Conservation (phyloP, 2,329 filamentous ascomycete species). For the Fusarium sp. region DNA sequence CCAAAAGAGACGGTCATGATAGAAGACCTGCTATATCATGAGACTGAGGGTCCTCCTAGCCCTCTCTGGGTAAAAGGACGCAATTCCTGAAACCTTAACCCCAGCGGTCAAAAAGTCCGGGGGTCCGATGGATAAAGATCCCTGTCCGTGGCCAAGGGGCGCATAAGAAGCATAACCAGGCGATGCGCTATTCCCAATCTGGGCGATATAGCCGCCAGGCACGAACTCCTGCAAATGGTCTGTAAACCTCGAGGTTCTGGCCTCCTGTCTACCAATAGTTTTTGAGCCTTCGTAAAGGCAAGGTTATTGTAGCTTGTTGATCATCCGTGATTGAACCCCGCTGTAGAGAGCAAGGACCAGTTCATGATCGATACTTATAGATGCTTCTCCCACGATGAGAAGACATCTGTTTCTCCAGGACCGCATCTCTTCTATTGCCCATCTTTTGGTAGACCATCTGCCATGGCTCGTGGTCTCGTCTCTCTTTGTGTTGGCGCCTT, state of each 20-base stretch:
- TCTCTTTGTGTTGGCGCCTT: slow-evolving; percentile 30
- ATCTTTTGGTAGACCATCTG: not conserved
- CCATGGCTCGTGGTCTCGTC: slow-evolving; percentile 34
- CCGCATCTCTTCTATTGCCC: not conserved
- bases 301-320: not conserved
- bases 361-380: not conserved
- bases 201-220: not conserved
- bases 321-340: not conserved
- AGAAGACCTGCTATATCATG: not conserved
- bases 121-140: not conserved
- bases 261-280: not conserved
- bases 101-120: not conserved
- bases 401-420: not conserved
- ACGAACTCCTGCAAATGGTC: not conserved
- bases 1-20: not conserved
- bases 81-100: not conserved
- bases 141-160: not conserved
- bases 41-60: not conserved
- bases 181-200: not conserved
- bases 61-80: not conserved
- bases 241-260: not conserved
- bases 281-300: not conserved
- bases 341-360: not conserved
- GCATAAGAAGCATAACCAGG: not conserved
- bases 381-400: not conserved